These are phyloP conservation scores for Penicillium sclerotiorum DNA, from an alignment of 2,329 filamentous ascomycete genomes.

Conservation along the genomic window DNA sequence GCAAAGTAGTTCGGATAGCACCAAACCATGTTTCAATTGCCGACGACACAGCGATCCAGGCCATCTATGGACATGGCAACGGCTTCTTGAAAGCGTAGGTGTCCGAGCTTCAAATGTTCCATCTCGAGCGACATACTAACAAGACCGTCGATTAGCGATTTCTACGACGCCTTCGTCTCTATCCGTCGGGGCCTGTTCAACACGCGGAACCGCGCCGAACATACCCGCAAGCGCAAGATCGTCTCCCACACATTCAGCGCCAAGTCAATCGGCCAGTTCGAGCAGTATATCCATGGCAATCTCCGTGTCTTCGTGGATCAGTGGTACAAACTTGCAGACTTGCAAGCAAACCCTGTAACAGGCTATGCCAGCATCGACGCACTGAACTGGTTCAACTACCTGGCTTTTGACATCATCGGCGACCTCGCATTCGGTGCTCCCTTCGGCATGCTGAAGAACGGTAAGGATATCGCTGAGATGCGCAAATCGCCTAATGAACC, in stretches of 20 bases:
- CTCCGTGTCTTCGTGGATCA: slow-evolving; percentile 71
- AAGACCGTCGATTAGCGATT: slow-evolving; percentile 59
- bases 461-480: slow-evolving; percentile 76
- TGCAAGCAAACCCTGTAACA: slow-evolving; percentile 49
- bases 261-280: slow-evolving; percentile 80
- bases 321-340: slow-evolving; percentile 66
- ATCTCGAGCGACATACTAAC: too few species aligned
- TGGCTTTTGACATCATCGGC: slow-evolving; percentile 63
- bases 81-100: slow-evolving; percentile 70
- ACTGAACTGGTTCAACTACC: slow-evolving; percentile 79
- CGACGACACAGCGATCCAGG: slow-evolving; percentile 72
- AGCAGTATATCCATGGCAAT: slow-evolving; percentile 84
- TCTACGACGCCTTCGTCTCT: slow-evolving; percentile 89
- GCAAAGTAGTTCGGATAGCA: slow-evolving; percentile 77
- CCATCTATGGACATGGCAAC: slow-evolving; percentile 79
- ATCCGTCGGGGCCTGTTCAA: slow-evolving; percentile 90
- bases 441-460: slow-evolving; percentile 79
- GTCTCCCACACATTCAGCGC: slow-evolving; percentile 84
- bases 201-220: slow-evolving; percentile 77
- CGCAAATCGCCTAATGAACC: slow-evolving; percentile 61
- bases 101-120: too few species aligned
- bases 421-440: slow-evolving; percentile 72
- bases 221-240: slow-evolving; percentile 85
- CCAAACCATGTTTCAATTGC: slow-evolving; percentile 83
- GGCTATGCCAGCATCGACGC: slow-evolving; percentile 69